Base-by-base conservation (phyloP, 371 early-diverging fungal species). In the Umbelopsis sp. region DNA sequence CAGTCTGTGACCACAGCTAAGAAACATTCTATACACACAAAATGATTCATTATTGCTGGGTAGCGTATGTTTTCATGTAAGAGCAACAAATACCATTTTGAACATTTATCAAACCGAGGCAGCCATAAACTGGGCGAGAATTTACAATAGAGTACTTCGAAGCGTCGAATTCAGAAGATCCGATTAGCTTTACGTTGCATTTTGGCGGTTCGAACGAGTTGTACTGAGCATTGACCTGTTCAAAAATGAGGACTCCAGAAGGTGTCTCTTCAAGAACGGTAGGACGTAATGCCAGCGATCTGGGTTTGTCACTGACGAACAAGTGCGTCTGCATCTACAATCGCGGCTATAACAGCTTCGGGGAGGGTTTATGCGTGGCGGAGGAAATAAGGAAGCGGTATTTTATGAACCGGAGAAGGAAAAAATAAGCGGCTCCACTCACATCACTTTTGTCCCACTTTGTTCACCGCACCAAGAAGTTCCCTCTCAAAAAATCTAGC, bases 1-100 rank as follows among this genome's bases (percentile, higher is more conserved):
- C 87, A 87, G 45, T 91, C 91, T 35, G 92, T 91, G 11, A 91
- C 86, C 52, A 92, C 81, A 1, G 88, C 90, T 52, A 93, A 70
- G 78, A 92, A 93, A 44, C 89, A 80, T 66, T 93, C 93, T 90
- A 69, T 37, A 22, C 53, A 22, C 63, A 29, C 7, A 2, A 6
- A 35, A 32, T 37, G 9, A 35, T 4, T 57, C 0, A 25, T 14
- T 4, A 16, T 18, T 29, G 29, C 14, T 2, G 11, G 3, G 32
- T 57, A 14, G 16, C 12, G 14, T 51, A 11, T 16, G 18, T 32
- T 35, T 7, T 32, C 1, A 5, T 1, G 18, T 29, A 12, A 8
- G 8, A 10, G n/a, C 50, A 18, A 0, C 12, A 38, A 67, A 46
- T 79, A 89, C 92, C 92, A 68, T 84, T 83, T 50, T 79, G 84